Evolutionary conservation across 139 green algal genomes (phyloP), one percentile per base, ranked within the genome.

Genomic region (Gonium pectorale): DNA sequence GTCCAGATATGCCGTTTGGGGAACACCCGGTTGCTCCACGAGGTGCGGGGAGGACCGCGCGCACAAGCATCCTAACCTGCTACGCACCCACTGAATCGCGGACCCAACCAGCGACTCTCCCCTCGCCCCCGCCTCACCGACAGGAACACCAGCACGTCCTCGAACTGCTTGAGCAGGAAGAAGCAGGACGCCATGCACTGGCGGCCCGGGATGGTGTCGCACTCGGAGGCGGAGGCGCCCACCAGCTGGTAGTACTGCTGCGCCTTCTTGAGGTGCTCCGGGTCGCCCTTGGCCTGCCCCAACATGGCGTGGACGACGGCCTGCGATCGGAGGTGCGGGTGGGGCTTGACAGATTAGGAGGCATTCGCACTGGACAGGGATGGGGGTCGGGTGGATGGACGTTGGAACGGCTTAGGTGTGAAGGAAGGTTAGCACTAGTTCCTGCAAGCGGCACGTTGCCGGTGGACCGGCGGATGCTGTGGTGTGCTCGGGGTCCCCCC

Each of bases 121-220:
- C 49, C 49, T n/a, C 19, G 21, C 56, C 56, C 24, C 56, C 24
- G 0, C 56, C 70, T 44, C 63, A 86, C 87, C 77, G 79, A 78
- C 63, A 94, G 85, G 81, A 94, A 94, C 33, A 96, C 89, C 37
- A 95, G 86, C 79, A 95, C 92, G 85, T 96, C 94, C 54, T 95
- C 94, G 75, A 92, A 96, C 87, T 94, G 94, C 80, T 92, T 89
- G 51, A 95, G 86, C 69, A 98, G 90, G 90, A 96, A 95, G 91
- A 97, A 96, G 87, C 93, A 95, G 19, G 78, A 91, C 0, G 95
- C 94, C 94, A 97, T 97, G 90, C 93, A 96, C 88, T 98, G 95
- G 21, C 95, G 81, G 43, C 94, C 94, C 11, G 94, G 94, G 27
- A 98, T 96, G 62, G 95, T 98, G 86, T 98, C 95, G 59, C 94